phyloP scores from a whole-genome alignment of 441 rosid genomes.

The Jatropha multifida region DNA sequence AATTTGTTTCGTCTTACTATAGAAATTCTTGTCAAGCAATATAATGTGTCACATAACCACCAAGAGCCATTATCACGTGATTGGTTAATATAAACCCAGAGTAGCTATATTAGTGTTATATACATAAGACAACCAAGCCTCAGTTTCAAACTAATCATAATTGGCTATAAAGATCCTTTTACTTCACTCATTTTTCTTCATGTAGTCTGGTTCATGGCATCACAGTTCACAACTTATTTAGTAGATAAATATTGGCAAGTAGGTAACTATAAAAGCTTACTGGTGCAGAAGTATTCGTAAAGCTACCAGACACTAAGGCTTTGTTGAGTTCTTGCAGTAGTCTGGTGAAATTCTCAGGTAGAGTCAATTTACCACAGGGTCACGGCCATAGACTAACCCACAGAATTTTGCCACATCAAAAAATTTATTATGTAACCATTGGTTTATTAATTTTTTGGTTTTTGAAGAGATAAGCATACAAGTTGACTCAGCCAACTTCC shows the following conservation, averaged over 20 bases:
- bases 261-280: neutral
- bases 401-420: neutral
- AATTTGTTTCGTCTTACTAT: neutral
- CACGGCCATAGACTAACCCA: neutral
- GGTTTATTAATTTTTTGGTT: neutral
- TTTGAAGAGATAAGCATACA: neutral
- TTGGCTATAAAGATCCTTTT: neutral
- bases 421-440: neutral
- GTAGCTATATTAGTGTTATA: neutral
- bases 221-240: neutral
- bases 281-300: neutral
- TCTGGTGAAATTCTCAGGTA: neutral
- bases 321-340: neutral
- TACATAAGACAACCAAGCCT: neutral
- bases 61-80: neutral
- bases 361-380: neutral
- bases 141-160: neutral
- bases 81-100: neutral
- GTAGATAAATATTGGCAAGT: neutral
- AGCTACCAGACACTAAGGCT: neutral
- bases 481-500: too few species aligned
- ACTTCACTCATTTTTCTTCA: neutral
- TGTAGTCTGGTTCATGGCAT: neutral
- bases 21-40: neutral
- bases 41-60: neutral